A percentile compares a stretch with the other conserved stretches of the same genome.
Conservation (phyloP, 2,329 filamentous ascomycete genomes). For the Penicillium sp. region DNA sequence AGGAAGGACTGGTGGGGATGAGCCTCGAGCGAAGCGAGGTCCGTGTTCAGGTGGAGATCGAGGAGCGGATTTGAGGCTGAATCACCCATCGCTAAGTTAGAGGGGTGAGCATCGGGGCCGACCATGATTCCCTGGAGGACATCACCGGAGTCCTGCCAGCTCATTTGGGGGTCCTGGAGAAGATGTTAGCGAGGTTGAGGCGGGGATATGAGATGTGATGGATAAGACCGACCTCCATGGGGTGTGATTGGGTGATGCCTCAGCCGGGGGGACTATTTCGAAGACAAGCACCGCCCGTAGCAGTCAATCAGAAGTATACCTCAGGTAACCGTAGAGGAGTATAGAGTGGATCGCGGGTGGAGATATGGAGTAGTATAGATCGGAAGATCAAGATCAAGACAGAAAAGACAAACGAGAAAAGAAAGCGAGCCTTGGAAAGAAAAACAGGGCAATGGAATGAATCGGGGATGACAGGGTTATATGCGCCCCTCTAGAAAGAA, state of each 20-base stretch:
- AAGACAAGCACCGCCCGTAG: too few species aligned
- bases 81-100: conserved; percentile 20
- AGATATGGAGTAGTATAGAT: background rate
- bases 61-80: conserved; percentile 28
- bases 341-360: too few species aligned
- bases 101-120: conserved; percentile 9
- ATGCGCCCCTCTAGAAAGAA: conserved; percentile 15
- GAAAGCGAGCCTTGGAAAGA: too few species aligned
- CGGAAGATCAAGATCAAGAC: background rate
- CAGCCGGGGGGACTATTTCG: too few species aligned
- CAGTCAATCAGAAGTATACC: too few species aligned
- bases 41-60: conserved; percentile 31
- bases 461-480: conserved; percentile 12
- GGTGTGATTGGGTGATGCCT: background rate
- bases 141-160: conserved; percentile 32
- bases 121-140: conserved; percentile 40
- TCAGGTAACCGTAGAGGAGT: background rate
- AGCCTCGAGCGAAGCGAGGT: conserved; percentile 23
- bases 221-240: conserved; percentile 16
- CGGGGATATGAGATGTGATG: background rate
- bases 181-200: background rate
- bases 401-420: background rate
- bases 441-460: conserved; percentile 1
- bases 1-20: conserved; percentile 25
- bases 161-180: conserved; percentile 12